These are phyloP conservation scores for Apiotrichum siamense DNA, from an alignment of 1,284 basidiomycete genomes.

Conservation along the genomic window DNA sequence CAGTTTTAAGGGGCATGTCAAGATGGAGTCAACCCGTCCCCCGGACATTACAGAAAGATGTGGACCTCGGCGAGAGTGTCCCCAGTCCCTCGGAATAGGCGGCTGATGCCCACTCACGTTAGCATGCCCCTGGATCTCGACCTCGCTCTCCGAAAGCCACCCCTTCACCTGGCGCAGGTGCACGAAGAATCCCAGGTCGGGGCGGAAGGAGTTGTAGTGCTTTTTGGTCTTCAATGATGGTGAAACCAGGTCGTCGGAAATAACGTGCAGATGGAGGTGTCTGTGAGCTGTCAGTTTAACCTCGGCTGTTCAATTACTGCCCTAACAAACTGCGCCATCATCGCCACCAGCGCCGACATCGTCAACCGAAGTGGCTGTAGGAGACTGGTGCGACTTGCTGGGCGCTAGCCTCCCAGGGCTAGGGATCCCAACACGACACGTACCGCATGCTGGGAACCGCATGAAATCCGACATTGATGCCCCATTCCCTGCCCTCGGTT, in stretches of 20 bases:
- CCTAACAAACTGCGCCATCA: too few relatives aligned
- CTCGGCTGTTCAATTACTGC: not conserved
- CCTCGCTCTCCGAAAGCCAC: constrained; percentile 53
- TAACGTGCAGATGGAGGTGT: constrained; percentile 78
- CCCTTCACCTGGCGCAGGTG: constrained; percentile 65
- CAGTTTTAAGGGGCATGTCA: too few relatives aligned
- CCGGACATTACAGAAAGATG: too few relatives aligned
- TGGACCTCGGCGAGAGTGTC: not conserved
- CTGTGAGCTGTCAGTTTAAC: constrained; percentile 48
- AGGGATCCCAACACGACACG: constrained; percentile 18
- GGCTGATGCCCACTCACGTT: not conserved
- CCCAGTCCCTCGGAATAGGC: not conserved
- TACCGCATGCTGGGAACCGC: constrained; percentile 59
- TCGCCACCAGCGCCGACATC: too few relatives aligned
- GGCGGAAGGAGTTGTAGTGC: constrained; percentile 92
- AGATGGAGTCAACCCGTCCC: too few relatives aligned
- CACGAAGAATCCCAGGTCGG: constrained; percentile 78
- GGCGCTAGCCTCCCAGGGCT: too few relatives aligned
- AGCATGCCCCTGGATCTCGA: not conserved
- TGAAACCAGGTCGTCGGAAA: constrained; percentile 75
- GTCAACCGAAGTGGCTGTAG: too few relatives aligned
- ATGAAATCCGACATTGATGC: constrained; percentile 78
- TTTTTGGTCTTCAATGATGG: constrained; percentile 78
- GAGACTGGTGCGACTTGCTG: too few relatives aligned
- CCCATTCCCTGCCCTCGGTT: constrained; percentile 72